Base-by-base conservation (phyloP, 768 basidiomycete genomes). In the Tylopilus sp. region DNA sequence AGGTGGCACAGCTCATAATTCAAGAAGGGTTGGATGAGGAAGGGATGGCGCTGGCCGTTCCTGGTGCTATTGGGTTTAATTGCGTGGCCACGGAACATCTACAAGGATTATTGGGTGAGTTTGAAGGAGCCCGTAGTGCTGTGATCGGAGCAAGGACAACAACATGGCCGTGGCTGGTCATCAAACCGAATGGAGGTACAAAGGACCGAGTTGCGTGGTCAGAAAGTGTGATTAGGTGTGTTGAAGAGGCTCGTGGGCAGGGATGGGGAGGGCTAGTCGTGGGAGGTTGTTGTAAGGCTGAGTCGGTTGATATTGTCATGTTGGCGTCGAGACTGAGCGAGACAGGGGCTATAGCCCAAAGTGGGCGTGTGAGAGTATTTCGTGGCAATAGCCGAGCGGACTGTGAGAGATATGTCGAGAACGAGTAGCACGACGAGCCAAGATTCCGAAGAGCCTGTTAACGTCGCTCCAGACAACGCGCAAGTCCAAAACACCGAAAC, bases 221-320 rank as follows among this genome's bases (percentile, higher is more conserved):
- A 8, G 49, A 62, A 22, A 55, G 64, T 25, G 56, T 80, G 10
- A 56, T 52, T 1, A 40, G 54, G 4, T 51, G 68, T 11, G 53
- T 75, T 9, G 41, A 62, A 8, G 55, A 61, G 36, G 63, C 51
- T n/a, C 41, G 42, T 13, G 51, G 29, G 13, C 54, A 58, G 16
- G 50, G 54, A 5, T 83, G 84, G 81, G 69, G 59, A 17, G 81
- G 82, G 3, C 58, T 87, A 6, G 63, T 87, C 10, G 74, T 82
- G 0, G 88, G 88, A 1, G 87, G 89, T 0, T 89, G 89, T 61
- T 89, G 89, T 63, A 78, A 81, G 57, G 76, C 81, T 8, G 75
- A 76, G 1, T 83, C 81, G 4, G 70, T 70, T 13, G 78, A 87
- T 45, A 83, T 88, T 33, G 31, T 48, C 22, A 46, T 28, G n/a